Percentiles rank a stretch among this genome's conserved stretches.
These are phyloP conservation scores for Zygotorulaspora chibaensis DNA, from an alignment of 805 yeast genomes.

Conservation along the genomic window DNA sequence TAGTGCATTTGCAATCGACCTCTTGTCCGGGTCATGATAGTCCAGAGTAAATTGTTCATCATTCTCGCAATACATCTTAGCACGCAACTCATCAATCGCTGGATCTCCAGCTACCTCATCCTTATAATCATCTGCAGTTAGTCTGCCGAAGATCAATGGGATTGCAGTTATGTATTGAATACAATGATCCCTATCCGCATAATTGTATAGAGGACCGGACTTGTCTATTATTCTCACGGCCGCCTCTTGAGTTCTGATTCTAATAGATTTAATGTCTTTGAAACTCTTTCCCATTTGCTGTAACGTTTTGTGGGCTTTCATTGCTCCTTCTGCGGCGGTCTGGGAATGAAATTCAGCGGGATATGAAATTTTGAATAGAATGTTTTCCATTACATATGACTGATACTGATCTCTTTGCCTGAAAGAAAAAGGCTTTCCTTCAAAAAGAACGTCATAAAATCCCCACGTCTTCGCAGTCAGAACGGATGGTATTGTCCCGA, in stretches of 20 bases:
- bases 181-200: conserved; percentile 63
- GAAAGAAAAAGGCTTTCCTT: conserved; percentile 48
- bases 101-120: conserved; percentile 50
- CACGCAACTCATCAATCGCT: conserved; percentile 48
- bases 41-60: conserved; percentile 46
- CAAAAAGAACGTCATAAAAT: conserved; percentile 56
- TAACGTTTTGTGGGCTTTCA: conserved; percentile 40
- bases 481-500: conserved; percentile 53
- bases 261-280: conserved; percentile 46
- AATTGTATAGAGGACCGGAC: conserved; percentile 55
- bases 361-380: conserved; percentile 55
- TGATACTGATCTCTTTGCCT: conserved; percentile 45
- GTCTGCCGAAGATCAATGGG: conserved; percentile 50
- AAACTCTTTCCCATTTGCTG: conserved; percentile 40
- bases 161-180: conserved; percentile 61
- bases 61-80: conserved; percentile 51
- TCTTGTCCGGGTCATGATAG: conserved; percentile 53
- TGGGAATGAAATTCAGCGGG: conserved; percentile 67
- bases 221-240: conserved; percentile 58
- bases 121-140: conserved; percentile 55
- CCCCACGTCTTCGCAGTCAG: conserved; percentile 60
- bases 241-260: conserved; percentile 57
- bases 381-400: conserved; percentile 60
- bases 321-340: conserved; percentile 58
- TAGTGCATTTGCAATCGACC: conserved; percentile 55